Evolutionary conservation across 768 basidiomycete genomes (phyloP).

Genomic region (Macrolepiota fuliginosa): DNA sequence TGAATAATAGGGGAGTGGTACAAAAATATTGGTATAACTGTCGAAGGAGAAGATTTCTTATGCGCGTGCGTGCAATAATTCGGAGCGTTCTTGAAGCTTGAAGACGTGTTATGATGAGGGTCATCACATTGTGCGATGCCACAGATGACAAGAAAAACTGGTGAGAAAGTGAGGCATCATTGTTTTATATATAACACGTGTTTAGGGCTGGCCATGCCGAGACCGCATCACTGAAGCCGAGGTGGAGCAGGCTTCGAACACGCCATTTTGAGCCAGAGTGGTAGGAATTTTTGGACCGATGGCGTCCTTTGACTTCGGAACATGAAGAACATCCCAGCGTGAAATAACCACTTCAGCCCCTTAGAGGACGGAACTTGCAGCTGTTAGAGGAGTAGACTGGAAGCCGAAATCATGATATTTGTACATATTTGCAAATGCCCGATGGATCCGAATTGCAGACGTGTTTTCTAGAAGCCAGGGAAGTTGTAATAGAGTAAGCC

Average conservation of each 20-base stretch:
- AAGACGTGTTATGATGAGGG: not conserved
- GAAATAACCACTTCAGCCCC: not conserved
- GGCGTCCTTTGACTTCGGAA: not conserved
- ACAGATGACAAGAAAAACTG: not conserved
- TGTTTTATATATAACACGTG: not conserved
- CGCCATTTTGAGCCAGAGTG: not conserved
- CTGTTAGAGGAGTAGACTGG: not conserved
- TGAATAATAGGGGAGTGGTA: constrained; percentile 36
- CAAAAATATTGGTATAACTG: not conserved
- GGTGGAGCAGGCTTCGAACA: not conserved
- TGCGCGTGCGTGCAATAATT: not conserved
- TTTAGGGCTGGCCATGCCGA: not conserved
- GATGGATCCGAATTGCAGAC: not conserved
- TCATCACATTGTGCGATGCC: not conserved
- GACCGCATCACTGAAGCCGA: too few relatives aligned
- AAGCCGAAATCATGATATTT: not conserved
- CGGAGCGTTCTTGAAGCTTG: not conserved
- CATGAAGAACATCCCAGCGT: not conserved
- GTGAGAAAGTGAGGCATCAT: not conserved
- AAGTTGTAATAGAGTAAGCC: not conserved
- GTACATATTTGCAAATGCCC: not conserved
- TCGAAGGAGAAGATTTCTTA: not conserved
- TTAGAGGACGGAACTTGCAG: not conserved
- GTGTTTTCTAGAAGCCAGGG: constrained; percentile 11
- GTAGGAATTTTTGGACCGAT: not conserved